Evolutionary conservation across 2,329 filamentous ascomycete species (phyloP), one percentile per base, ranked within the genome.

Genomic region (Aspergillus sergii): DNA sequence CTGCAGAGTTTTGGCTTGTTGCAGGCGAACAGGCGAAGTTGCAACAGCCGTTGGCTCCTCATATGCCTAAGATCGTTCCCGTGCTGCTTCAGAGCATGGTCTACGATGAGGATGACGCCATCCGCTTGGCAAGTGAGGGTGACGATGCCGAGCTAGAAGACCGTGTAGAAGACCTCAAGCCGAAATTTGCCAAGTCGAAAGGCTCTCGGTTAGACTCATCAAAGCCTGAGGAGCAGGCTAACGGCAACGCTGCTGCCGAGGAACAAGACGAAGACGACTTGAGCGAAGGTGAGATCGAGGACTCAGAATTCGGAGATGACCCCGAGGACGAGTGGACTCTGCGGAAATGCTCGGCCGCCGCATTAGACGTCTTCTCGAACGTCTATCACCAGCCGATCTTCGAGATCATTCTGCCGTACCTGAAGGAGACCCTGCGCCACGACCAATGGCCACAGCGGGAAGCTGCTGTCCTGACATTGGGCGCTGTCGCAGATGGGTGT

Each of bases 1-100:
- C 95, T 10, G 93, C 95, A 6, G 95, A 99, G 77, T 99, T 99
- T 75, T 99, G 96, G 93, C 87, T 99, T 51, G 93, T 93, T 45
- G 89, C 96, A 23, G 94, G 93, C 64, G 95, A 97, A 76, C 92
- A 97, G 74, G 87, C 91, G 48, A 87, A 90, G 63, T 81, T 98
- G 59, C 93, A 92, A 81, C 85, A 88, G 68, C 86, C 88, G 0
- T 83, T 99, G 53, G 88, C 86, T 10, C 93, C 93, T 0, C 92
- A 92, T 74, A 86, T 98, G 61, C 80, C 86, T 68, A 92, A 91
- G 76, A 94, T 98, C 67, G 90, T 99, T 34, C 95, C 95, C 0
- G 91, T 97, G 1, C 82, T 99, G 58, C 85, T 99, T 9, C 89
- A 95, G 68, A 96, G 92, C 75, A 99, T 99, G 94, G 89, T 98